Evolutionary conservation across 805 yeast genomes (phyloP).

Genomic region (Sporopachydermia quercuum): DNA sequence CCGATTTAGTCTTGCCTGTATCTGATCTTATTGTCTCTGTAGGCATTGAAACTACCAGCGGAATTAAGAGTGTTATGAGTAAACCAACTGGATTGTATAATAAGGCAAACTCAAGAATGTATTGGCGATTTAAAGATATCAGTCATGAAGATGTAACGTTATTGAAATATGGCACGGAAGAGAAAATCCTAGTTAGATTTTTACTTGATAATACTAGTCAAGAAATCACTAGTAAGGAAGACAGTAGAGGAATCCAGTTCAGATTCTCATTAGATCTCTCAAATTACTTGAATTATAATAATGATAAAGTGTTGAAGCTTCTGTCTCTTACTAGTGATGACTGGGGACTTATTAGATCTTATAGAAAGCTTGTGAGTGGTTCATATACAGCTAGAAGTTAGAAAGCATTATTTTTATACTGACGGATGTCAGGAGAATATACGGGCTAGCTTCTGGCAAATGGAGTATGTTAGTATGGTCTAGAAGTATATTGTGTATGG

Average conservation of each 20-base stretch:
- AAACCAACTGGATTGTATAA: constrained; percentile 89
- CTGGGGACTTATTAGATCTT: constrained; percentile 8
- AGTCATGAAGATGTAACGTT: constrained; percentile 24
- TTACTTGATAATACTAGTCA: constrained; percentile 54
- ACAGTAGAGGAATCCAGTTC: constrained; percentile 19
- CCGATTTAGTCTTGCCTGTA: constrained; percentile 28
- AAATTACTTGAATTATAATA: constrained; percentile 35
- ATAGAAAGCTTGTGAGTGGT: neutral
- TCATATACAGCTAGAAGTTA: neutral
- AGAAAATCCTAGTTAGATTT: constrained; percentile 74
- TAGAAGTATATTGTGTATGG: too few relatives aligned
- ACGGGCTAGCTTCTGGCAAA: too few relatives aligned
- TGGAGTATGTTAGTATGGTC: too few relatives aligned
- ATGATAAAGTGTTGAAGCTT: constrained; percentile 29
- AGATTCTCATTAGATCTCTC: neutral
- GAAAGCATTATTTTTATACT: too few relatives aligned
- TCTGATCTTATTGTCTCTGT: constrained; percentile 50
- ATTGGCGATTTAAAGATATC: constrained; percentile 54
- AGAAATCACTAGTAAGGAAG: constrained; percentile 57
- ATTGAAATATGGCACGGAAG: constrained; percentile 27
- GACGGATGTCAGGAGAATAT: too few relatives aligned
- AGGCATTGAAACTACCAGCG: constrained; percentile 40
- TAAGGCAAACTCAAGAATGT: constrained; percentile 70
- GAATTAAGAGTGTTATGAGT: constrained; percentile 61
- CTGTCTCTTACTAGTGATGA: constrained; percentile 24